A percentile compares a stretch with the other conserved stretches of the same genome.
phyloP scores from a whole-genome alignment of 805 yeast species.

The Wickerhamiella lipophila region DNA sequence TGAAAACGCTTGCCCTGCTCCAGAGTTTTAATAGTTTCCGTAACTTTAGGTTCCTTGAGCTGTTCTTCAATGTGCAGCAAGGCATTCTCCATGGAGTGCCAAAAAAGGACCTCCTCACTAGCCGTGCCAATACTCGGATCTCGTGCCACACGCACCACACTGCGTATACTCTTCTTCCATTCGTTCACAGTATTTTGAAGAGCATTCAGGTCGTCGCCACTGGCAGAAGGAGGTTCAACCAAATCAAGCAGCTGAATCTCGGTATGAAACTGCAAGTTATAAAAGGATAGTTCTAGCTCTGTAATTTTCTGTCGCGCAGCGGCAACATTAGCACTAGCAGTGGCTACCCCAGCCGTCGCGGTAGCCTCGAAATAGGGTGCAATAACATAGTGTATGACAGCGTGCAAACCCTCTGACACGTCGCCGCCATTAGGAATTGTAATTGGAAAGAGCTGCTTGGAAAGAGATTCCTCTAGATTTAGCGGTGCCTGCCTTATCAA shows the following conservation, averaged over 20 bases:
- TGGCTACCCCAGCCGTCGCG: not conserved
- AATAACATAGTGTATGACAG: conserved; percentile 50
- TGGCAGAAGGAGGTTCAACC: not conserved
- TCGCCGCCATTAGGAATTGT: conserved; percentile 4
- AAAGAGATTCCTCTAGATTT: conserved; percentile 15
- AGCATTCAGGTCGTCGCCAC: conserved; percentile 42
- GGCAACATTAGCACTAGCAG: conserved; percentile 1
- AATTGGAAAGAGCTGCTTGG: conserved; percentile 8
- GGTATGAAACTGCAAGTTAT: conserved; percentile 52
- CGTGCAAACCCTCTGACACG: conserved; percentile 33
- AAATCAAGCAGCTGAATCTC: conserved; percentile 42
- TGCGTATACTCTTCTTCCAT: conserved; percentile 59
- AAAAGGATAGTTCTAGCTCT: conserved; percentile 55
- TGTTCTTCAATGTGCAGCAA: conserved; percentile 46
- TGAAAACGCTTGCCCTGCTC: conserved; percentile 66
- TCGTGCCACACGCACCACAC: conserved; percentile 41
- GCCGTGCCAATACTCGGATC: conserved; percentile 45
- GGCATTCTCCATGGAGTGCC: conserved; percentile 60
- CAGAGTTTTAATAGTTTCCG: conserved; percentile 45
- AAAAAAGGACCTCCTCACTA: conserved; percentile 61
- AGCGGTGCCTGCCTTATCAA: conserved; percentile 10
- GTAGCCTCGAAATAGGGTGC: conserved; percentile 53
- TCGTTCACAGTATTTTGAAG: conserved; percentile 57
- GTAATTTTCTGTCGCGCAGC: conserved; percentile 17
- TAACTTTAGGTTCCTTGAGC: conserved; percentile 41